A percentile compares a stretch with the other conserved stretches of the same genome.
Evolutionary conservation across 805 yeast species (phyloP).

Genomic region (Kuraishia floccosa): DNA sequence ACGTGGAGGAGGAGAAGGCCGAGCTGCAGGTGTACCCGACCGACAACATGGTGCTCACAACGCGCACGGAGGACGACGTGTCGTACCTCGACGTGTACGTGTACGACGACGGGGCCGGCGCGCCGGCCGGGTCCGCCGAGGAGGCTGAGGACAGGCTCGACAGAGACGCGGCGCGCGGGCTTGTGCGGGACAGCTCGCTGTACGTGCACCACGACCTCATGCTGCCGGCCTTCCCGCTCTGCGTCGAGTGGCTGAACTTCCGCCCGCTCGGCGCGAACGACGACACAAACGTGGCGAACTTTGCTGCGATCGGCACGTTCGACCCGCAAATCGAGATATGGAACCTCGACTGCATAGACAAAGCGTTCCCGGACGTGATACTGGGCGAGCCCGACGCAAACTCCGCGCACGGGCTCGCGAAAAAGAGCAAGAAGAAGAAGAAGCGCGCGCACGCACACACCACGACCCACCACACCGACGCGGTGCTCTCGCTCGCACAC

Average conservation of each 20-base stretch:
- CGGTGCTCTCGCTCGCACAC: constrained; percentile 79
- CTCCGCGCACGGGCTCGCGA: constrained; percentile 19
- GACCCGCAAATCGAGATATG: constrained; percentile 97
- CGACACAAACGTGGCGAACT: constrained; percentile 56
- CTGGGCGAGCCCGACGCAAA: constrained; percentile 58
- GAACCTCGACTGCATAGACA: constrained; percentile 88
- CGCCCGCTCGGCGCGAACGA: constrained; percentile 40
- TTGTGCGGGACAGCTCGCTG: constrained; percentile 60
- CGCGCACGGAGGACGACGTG: constrained; percentile 93
- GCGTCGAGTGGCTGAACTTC: constrained; percentile 90
- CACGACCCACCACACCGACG: constrained; percentile 83
- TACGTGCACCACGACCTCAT: constrained; percentile 95
- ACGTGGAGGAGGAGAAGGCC: constrained; percentile 62
- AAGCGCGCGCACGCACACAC: constrained; percentile 36
- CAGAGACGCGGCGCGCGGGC: constrained; percentile 65
- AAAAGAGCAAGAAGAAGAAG: constrained; percentile 42
- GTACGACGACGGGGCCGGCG: constrained; percentile 89
- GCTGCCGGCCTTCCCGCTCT: constrained; percentile 94
- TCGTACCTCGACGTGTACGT: constrained; percentile 89
- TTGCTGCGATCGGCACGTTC: constrained; percentile 94
- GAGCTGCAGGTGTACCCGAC: constrained; percentile 83
- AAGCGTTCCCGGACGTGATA: constrained; percentile 89
- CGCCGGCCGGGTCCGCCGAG: constrained; percentile 55
- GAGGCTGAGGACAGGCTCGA: constrained; percentile 55
- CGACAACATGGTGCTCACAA: constrained; percentile 80